Evolutionary conservation across 1,284 basidiomycete genomes (phyloP).

Genomic region (Rhodotorula sp.): DNA sequence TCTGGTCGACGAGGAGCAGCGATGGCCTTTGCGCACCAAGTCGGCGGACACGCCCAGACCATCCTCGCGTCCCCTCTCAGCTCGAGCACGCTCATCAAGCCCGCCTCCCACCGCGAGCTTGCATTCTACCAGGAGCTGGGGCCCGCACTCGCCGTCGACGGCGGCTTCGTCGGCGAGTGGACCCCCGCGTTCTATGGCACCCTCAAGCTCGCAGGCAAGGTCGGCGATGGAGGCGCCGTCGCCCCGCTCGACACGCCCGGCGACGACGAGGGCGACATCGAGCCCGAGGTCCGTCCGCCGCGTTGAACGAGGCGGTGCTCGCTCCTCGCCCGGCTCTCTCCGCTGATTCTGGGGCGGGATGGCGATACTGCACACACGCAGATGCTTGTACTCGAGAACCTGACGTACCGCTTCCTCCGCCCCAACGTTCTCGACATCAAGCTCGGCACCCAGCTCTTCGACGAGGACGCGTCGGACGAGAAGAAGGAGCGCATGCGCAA

Average conservation of each 20-base stretch:
- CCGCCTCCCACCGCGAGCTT: constrained; percentile 69
- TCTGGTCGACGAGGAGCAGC: not conserved
- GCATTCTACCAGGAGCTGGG: constrained; percentile 74
- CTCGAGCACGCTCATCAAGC: constrained; percentile 76
- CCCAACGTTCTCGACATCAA: constrained; percentile 91
- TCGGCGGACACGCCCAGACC: constrained; percentile 78
- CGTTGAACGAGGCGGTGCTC: not conserved
- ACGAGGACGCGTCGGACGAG: constrained; percentile 65
- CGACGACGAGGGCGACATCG: constrained; percentile 56
- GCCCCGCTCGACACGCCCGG: constrained; percentile 39
- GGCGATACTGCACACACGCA: constrained; percentile 46
- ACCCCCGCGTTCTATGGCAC: constrained; percentile 75
- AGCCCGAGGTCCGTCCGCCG: constrained; percentile 47
- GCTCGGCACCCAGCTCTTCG: constrained; percentile 80
- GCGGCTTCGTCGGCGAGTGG: constrained; percentile 50
- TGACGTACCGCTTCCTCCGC: constrained; percentile 68
- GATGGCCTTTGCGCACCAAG: constrained; percentile 62
- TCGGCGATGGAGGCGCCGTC: constrained; percentile 52
- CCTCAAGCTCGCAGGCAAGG: constrained; percentile 65
- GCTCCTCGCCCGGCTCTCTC: constrained; percentile 1
- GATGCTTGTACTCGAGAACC: constrained; percentile 82
- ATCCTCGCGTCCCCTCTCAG: constrained; percentile 59
- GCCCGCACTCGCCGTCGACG: constrained; percentile 47
- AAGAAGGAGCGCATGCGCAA: constrained; percentile 78
- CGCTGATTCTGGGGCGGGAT: not conserved